phyloP scores from a whole-genome alignment of 106 monocot species.

The Apostasia shenzhenica region DNA sequence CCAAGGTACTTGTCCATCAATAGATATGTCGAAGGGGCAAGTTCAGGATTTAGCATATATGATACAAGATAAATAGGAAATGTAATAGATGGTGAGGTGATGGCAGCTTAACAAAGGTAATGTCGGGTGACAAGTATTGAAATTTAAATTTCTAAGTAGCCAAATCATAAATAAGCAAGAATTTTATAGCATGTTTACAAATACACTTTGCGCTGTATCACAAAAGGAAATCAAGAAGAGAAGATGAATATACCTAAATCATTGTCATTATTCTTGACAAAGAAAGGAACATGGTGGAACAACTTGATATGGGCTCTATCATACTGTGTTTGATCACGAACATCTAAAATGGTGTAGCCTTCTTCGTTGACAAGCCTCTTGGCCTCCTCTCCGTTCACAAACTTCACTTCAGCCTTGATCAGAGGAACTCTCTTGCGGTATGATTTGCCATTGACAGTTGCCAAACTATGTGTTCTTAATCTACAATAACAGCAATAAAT shows the following conservation, averaged over 20 bases:
- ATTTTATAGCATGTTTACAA: no score
- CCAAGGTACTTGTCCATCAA: no score
- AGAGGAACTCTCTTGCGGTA: slow-evolving; percentile 13
- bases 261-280: slow-evolving; percentile 79
- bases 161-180: not conserved
- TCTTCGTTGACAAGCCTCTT: slow-evolving; percentile 81
- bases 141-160: not conserved
- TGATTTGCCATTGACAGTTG: not conserved
- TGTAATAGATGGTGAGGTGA: not conserved
- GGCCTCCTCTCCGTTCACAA: slow-evolving; percentile 74
- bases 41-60: not conserved
- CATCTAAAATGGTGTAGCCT: slow-evolving; percentile 66
- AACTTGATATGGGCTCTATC: slow-evolving; percentile 65
- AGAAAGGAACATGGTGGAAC: slow-evolving; percentile 66
- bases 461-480: not conserved
- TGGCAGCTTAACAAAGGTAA: no score
- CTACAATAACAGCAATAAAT: not conserved
- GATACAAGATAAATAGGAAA: not conserved
- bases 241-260: slow-evolving; percentile 49
- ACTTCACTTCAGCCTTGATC: slow-evolving; percentile 59
- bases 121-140: no score
- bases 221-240: not conserved
- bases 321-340: slow-evolving; percentile 69
- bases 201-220: not conserved
- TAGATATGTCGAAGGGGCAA: no score